Base-by-base conservation (phyloP, 2,329 filamentous ascomycete genomes). In the Xylaria sp. region DNA sequence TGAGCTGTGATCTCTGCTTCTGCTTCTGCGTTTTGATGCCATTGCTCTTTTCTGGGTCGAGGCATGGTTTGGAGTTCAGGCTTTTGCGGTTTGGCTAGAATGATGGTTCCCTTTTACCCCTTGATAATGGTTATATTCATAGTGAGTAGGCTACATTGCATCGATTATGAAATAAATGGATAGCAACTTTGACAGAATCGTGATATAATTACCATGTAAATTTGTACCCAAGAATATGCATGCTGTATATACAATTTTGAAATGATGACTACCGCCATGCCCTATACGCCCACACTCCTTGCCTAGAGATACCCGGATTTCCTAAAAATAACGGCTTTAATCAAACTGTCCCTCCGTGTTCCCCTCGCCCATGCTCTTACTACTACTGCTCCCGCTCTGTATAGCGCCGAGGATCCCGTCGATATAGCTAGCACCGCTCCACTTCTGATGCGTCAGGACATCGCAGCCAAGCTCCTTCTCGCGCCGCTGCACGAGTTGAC, bases 391-490 rank as follows among this genome's bases (percentile, higher is more conserved):
- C 21, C 94, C 94, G 71, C 92, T 96, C 79, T 96, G 92, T 54
- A 97, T 96, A 4, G 91, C 89, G 0, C 93, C 93, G 33, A 97
- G 76, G 49, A 97, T 94, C 2, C 94, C 93, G 76, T 97, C 94
- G 69, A 97, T 90, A 75, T 97, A 87, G 63, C 75, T 79, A 0
- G 85, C 85, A 21, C 85, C 85, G 67, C 84, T 87, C 90, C 90
- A 93, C 76, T 95, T 96, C 82, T 97, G 94, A 76, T 97, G 94
- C 40, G 92, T 97, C 67, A 97, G 81, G n/a, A 97, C 94, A 71
- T 97, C 94, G 61, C 92, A 93, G 14, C 91, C 91, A 1, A 94
- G 79, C 68, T 96, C 94, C 83, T 97, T 97, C 80, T 99, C 95
- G 40, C 89, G 84, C 55, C 88, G 84, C 78, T 99, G 95, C 40